Conservation (phyloP, 306 rosid species). For the Vigna unguiculata region DNA sequence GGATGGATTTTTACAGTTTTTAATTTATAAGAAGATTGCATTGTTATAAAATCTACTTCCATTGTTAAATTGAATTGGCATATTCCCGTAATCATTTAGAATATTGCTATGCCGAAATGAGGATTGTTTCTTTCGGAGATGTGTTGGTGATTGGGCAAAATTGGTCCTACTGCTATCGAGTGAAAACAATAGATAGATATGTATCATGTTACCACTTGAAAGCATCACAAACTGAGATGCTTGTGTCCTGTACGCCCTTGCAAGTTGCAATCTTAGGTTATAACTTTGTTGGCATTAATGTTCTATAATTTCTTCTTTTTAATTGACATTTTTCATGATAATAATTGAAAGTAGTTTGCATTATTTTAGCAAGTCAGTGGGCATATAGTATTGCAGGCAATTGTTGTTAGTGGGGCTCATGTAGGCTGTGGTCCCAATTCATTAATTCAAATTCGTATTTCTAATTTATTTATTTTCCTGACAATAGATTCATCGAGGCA, state of each 20-base stretch:
- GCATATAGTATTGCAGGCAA: slow-evolving; percentile 47
- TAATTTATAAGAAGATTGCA: slow-evolving; percentile 14
- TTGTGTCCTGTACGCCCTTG: slow-evolving; percentile 26
- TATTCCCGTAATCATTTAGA: slow-evolving; percentile 16
- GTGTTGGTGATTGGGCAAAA: background rate
- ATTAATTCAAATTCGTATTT: slow-evolving; percentile 15
- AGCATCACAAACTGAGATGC: slow-evolving; percentile 10
- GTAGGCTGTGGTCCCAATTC: slow-evolving; percentile 49
- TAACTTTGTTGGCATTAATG: slow-evolving; percentile 34
- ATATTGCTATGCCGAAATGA: background rate
- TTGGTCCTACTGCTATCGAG: slow-evolving; percentile 17
- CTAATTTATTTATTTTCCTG: slow-evolving; percentile 38
- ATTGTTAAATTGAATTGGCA: slow-evolving; percentile 14
- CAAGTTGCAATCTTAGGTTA: slow-evolving; percentile 4
- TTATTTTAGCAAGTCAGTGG: slow-evolving; percentile 44
- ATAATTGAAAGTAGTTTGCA: slow-evolving; percentile 53
- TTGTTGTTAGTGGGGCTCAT: slow-evolving; percentile 61
- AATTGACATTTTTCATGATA: slow-evolving; percentile 36
- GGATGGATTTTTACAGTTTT: background rate
- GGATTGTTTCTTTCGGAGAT: background rate
- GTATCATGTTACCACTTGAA: slow-evolving; percentile 27
- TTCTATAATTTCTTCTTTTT: slow-evolving; percentile 42
- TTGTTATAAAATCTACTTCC: slow-evolving; percentile 2
- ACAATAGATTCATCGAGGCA: slow-evolving; percentile 37
- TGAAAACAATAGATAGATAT: slow-evolving; percentile 6